These are phyloP conservation scores for Penicillium sp. DNA, from an alignment of 2,329 filamentous ascomycete species.

Conservation along the genomic window DNA sequence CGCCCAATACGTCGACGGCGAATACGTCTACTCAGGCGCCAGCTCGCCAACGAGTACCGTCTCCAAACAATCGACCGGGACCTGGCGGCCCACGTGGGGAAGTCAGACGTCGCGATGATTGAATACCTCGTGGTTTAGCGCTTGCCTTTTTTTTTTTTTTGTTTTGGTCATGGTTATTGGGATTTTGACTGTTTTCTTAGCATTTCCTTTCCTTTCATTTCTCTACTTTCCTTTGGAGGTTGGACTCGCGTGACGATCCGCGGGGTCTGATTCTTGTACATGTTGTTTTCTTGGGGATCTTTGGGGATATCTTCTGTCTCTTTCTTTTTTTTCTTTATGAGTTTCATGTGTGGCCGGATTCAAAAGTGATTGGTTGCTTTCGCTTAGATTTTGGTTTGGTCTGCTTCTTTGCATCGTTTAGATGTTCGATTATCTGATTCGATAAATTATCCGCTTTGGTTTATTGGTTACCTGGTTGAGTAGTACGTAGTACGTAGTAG, in stretches of 20 bases:
- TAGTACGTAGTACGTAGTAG: too few species aligned
- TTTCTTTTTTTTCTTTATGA: neutral
- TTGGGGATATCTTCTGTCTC: neutral
- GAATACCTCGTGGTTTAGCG: conserved; percentile 1
- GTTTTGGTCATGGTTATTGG: neutral
- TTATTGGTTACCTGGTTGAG: too few species aligned
- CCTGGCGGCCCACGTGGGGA: conserved; percentile 34
- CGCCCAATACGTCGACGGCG: conserved; percentile 90
- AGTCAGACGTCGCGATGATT: conserved; percentile 28
- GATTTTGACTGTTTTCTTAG: conserved; percentile 6
- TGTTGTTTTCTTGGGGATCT: neutral
- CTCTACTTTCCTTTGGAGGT: neutral
- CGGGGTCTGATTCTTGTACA: neutral
- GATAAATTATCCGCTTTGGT: neutral
- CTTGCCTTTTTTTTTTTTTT: neutral
- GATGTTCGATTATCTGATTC: neutral
- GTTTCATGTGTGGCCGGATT: neutral
- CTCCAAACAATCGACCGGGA: conserved; percentile 42
- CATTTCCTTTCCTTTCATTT: conserved; percentile 7
- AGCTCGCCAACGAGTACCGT: conserved; percentile 40
- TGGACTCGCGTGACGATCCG: neutral
- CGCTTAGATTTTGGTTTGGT: neutral
- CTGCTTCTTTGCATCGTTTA: neutral
- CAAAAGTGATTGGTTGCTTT: neutral
- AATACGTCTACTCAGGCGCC: conserved; percentile 73